These are phyloP conservation scores for Aspergillus viridinutans DNA, from an alignment of 2,329 filamentous ascomycete genomes.

Conservation along the genomic window DNA sequence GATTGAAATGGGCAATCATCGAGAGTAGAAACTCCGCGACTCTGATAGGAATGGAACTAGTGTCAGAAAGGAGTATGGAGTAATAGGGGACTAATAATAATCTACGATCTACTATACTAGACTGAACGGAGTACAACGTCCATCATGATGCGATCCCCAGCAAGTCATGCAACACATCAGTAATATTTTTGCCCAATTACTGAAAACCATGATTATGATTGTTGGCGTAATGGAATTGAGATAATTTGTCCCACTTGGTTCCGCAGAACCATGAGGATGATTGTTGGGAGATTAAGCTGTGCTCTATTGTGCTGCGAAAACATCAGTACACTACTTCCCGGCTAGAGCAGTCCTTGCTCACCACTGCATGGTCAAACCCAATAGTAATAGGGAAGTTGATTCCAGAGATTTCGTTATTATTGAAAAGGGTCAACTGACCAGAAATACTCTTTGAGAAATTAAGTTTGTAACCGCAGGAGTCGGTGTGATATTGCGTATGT, in stretches of 20 bases:
- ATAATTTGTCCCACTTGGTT: background rate
- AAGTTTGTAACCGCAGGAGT: background rate
- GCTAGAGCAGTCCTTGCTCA: background rate
- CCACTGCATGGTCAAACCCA: background rate
- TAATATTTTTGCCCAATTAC: background rate
- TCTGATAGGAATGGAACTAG: background rate
- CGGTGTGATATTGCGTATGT: background rate
- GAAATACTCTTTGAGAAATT: background rate
- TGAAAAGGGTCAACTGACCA: background rate
- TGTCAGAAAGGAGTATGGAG: background rate
- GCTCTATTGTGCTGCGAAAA: background rate
- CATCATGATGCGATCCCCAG: no score
- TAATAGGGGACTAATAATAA: no score
- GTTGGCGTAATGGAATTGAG: background rate
- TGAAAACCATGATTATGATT: background rate
- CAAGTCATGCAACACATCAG: no score
- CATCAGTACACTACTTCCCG: background rate
- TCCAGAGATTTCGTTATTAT: background rate
- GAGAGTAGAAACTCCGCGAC: no score
- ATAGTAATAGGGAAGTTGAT: background rate
- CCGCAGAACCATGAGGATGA: background rate
- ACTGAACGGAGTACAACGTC: no score
- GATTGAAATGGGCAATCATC: background rate
- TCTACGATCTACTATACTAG: no score
- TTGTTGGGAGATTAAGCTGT: background rate